Conservation (phyloP, 1,284 basidiomycete species). For the Hypsizygus ulmarius region DNA sequence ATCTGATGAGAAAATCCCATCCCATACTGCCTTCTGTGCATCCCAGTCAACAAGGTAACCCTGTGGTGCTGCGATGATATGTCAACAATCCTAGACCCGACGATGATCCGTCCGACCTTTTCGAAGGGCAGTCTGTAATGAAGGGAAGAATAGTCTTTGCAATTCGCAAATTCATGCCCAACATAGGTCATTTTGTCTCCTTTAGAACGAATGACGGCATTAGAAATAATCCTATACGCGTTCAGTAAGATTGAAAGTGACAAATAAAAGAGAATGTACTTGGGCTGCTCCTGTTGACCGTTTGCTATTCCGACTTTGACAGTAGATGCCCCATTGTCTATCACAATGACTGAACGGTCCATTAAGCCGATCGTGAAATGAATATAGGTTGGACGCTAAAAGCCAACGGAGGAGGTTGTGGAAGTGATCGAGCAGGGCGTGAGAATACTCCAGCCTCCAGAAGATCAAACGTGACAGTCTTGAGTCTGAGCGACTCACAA, state of each 20-base stretch:
- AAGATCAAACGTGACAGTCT: too few species aligned
- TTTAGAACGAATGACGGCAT: conserved; percentile 79
- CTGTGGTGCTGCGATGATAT: conserved; percentile 40
- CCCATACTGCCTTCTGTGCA: conserved; percentile 88
- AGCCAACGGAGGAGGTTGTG: neutral
- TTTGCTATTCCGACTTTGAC: conserved; percentile 72
- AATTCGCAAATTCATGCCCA: conserved; percentile 76
- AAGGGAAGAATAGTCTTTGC: conserved; percentile 75
- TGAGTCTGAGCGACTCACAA: too few species aligned
- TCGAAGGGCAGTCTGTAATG: conserved; percentile 84
- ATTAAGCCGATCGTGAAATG: conserved; percentile 26
- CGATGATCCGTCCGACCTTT: conserved; percentile 51
- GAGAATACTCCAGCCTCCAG: neutral
- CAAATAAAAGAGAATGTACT: conserved; percentile 21
- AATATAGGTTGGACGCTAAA: neutral
- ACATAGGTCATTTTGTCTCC: conserved; percentile 77
- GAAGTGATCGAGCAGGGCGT: neutral
- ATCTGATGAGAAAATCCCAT: conserved; percentile 74
- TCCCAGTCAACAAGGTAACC: conserved; percentile 93
- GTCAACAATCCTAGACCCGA: conserved; percentile 7
- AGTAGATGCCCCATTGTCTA: conserved; percentile 83
- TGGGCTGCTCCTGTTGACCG: conserved; percentile 29
- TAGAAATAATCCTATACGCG: conserved; percentile 62
- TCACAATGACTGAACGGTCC: conserved; percentile 54
- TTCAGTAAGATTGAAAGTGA: conserved; percentile 10